Evolutionary conservation across 208 protist species (phyloP).

Genomic region (Trypanosoma cruzi): DNA sequence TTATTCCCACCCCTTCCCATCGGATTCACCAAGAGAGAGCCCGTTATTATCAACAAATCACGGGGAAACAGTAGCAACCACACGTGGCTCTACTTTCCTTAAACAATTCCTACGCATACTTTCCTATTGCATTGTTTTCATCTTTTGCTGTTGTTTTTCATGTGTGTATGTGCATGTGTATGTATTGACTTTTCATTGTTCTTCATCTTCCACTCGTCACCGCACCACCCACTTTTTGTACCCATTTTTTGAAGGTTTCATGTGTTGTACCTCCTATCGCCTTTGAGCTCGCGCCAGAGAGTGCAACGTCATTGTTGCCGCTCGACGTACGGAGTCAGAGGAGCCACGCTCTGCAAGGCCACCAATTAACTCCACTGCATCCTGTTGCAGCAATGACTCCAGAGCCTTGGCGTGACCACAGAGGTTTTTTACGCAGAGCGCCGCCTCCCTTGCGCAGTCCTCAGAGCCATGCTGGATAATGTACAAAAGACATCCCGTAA

Average conservation of each 20-base stretch:
- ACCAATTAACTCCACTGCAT: slow-evolving; percentile 48
- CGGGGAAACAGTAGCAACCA: not conserved
- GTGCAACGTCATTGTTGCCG: slow-evolving; percentile 69
- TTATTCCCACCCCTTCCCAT: too few relatives aligned
- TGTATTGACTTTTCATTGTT: not conserved
- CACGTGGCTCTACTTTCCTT: not conserved
- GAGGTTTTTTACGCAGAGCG: slow-evolving; percentile 87
- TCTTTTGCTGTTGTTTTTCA: not conserved
- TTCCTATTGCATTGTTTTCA: not conserved
- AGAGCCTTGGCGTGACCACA: slow-evolving; percentile 47
- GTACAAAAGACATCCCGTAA: slow-evolving; percentile 69
- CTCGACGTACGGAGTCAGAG: slow-evolving; percentile 64
- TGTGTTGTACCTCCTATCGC: slow-evolving; percentile 12
- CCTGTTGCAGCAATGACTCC: slow-evolving; percentile 48
- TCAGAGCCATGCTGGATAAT: slow-evolving; percentile 83
- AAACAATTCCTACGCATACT: not conserved
- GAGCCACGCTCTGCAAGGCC: slow-evolving; percentile 62
- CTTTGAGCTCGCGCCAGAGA: slow-evolving; percentile 39
- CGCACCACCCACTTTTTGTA: not conserved
- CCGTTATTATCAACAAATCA: not conserved
- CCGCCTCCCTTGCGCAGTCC: slow-evolving; percentile 85
- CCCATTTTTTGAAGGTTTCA: not conserved
- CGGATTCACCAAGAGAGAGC: not conserved
- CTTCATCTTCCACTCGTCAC: not conserved
- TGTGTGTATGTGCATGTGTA: too few relatives aligned